These are phyloP conservation scores for Nitzschia inconspicua DNA, from an alignment of 108 stramenopile genomes.

Conservation along the genomic window DNA sequence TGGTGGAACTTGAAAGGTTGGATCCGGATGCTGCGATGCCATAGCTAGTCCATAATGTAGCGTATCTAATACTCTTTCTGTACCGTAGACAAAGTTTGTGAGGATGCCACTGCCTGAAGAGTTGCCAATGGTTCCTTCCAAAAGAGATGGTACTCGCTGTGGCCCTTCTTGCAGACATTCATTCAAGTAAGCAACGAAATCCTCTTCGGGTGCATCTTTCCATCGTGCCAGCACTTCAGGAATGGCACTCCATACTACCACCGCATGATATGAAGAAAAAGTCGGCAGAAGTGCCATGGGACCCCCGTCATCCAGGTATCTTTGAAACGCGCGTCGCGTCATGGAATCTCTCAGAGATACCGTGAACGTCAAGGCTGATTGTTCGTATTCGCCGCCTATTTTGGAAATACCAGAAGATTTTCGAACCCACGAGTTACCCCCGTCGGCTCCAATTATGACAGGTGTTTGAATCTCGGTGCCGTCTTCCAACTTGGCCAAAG, in stretches of 20 bases:
- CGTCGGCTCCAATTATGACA: constrained; percentile 78
- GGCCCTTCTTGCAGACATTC: constrained; percentile 63
- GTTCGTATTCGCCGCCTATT: constrained; percentile 54
- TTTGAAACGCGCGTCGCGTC: constrained; percentile 65
- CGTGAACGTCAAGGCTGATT: constrained; percentile 74
- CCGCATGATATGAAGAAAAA: constrained; percentile 64
- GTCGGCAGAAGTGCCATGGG: constrained; percentile 81
- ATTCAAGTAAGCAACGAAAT: constrained; percentile 53
- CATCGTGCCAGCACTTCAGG: constrained; percentile 45
- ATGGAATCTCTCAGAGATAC: constrained; percentile 52
- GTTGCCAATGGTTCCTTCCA: not conserved
- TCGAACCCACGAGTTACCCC: constrained; percentile 72
- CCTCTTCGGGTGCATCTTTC: constrained; percentile 25
- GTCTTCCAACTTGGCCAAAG: constrained; percentile 14
- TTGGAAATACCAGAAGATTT: constrained; percentile 33
- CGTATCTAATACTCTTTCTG: constrained; percentile 43
- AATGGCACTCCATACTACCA: constrained; percentile 82
- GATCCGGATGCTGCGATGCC: constrained; percentile 31
- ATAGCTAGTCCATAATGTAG: constrained; percentile 49
- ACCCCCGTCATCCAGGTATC: constrained; percentile 59
- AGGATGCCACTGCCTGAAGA: constrained; percentile 8
- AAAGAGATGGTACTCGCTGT: constrained; percentile 38
- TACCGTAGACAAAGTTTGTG: constrained; percentile 35
- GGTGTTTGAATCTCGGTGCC: constrained; percentile 14
- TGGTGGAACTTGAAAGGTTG: constrained; percentile 35